These are phyloP conservation scores for Globisporangium paroecandrum DNA, from an alignment of 352 stramenopile species.

Conservation along the genomic window DNA sequence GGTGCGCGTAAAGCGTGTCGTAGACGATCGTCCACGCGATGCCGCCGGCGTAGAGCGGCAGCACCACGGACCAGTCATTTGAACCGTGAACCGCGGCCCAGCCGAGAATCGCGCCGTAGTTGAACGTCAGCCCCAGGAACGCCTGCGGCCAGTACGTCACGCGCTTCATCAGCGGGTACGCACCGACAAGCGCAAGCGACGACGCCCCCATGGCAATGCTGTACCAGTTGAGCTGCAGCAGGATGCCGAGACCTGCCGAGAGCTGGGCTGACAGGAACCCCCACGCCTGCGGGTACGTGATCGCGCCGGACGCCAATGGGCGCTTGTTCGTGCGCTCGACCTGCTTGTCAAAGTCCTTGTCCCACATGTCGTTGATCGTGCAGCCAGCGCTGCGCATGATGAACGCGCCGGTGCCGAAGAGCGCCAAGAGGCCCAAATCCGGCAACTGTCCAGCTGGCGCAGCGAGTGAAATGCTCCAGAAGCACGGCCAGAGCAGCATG, in stretches of 20 bases:
- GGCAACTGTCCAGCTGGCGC: conserved; percentile 74
- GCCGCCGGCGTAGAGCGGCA: conserved; percentile 93
- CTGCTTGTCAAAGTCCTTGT: conserved; percentile 95
- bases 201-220: conserved; percentile 91
- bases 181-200: conserved; percentile 91
- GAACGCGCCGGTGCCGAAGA: conserved; percentile 90
- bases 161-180: conserved; percentile 98
- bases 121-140: conserved; percentile 97
- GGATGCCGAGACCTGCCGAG: conserved; percentile 87
- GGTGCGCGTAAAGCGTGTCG: conserved; percentile 99
- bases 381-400: conserved; percentile 97
- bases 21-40: conserved; percentile 99
- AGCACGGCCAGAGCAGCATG: conserved; percentile 96
- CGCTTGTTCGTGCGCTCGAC: conserved; percentile 94
- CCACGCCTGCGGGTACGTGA: conserved; percentile 90
- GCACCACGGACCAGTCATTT: conserved; percentile 83
- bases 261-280: conserved; percentile 94
- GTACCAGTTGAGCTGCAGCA: conserved; percentile 94
- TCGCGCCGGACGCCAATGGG: conserved; percentile 89
- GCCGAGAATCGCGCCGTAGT: conserved; percentile 96
- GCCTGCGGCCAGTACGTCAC: conserved; percentile 97
- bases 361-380: conserved; percentile 99
- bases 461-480: conserved; percentile 96
- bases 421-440: conserved; percentile 73
- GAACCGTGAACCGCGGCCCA: conserved; percentile 86